Conservation (phyloP, 2,329 filamentous ascomycete species). For the Trichoderma semiorbis region DNA sequence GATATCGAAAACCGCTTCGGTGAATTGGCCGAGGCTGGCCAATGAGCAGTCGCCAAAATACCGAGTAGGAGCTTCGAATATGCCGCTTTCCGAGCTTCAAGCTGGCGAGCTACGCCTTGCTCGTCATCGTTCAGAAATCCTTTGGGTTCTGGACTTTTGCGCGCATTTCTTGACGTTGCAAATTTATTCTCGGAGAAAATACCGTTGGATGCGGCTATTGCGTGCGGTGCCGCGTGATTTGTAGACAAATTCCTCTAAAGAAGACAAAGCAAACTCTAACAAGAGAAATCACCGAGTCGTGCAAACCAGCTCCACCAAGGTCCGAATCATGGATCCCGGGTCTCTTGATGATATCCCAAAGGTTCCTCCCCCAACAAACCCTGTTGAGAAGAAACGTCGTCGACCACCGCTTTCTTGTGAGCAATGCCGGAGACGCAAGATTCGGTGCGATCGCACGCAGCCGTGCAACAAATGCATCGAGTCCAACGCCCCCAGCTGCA, state of each 20-base stretch:
- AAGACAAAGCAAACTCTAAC: not conserved
- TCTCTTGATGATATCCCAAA: not conserved
- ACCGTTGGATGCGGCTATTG: not conserved
- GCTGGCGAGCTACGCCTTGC: not conserved
- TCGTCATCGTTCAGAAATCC: not conserved
- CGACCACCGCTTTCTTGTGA: constrained; percentile 49
- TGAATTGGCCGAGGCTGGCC: not conserved
- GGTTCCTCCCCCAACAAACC: not conserved
- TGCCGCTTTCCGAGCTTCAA: constrained; percentile 9
- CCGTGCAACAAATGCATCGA: constrained; percentile 60
- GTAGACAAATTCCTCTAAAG: not conserved
- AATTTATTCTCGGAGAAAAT: not conserved
- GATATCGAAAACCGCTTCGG: not conserved
- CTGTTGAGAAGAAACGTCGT: constrained; percentile 36
- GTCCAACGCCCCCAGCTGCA: constrained; percentile 52
- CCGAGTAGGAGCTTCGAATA: not conserved
- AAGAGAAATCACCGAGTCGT: not conserved
- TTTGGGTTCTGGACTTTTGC: not conserved
- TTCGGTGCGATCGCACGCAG: constrained; percentile 56
- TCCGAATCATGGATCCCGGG: not conserved
- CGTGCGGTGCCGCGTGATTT: not conserved
- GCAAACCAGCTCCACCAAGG: not conserved
- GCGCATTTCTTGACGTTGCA: not conserved
- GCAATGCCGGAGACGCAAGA: constrained; percentile 58
- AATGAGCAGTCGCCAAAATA: constrained; percentile 7